These are phyloP conservation scores for Claviceps sp. DNA, from an alignment of 2,329 filamentous ascomycete species.

Conservation along the genomic window DNA sequence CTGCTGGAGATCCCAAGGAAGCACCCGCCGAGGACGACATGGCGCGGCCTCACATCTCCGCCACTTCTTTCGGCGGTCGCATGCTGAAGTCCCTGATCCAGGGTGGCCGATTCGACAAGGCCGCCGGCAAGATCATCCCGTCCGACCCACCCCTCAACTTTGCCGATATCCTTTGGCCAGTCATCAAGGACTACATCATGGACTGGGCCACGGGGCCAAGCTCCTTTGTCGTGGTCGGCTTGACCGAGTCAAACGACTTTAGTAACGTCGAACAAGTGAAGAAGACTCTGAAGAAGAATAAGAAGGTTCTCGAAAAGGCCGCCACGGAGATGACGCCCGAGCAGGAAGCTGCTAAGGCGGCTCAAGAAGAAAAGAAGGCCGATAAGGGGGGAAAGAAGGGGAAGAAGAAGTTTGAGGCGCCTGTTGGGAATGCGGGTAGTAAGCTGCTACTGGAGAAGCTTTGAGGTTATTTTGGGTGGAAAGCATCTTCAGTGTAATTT, in stretches of 20 bases:
- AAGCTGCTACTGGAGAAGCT: conserved; percentile 48
- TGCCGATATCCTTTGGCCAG: conserved; percentile 64
- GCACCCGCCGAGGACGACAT: conserved; percentile 27
- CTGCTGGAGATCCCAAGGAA: conserved; percentile 40
- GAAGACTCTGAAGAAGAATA: conserved; percentile 58
- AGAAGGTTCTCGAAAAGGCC: conserved; percentile 55
- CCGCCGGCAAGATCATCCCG: conserved; percentile 54
- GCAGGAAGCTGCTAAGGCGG: conserved; percentile 38
- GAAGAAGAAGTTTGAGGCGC: conserved; percentile 29
- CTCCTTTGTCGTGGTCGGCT: conserved; percentile 71
- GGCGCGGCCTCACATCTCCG: conserved; percentile 41
- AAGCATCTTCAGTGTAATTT: neutral
- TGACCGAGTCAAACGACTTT: conserved; percentile 66
- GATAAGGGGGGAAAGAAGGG: conserved; percentile 29
- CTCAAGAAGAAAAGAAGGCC: conserved; percentile 29
- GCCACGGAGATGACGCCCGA: conserved; percentile 44
- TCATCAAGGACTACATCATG: conserved; percentile 62
- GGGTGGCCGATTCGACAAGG: conserved; percentile 73
- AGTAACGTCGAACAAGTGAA: conserved; percentile 51
- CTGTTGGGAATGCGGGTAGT: conserved; percentile 48
- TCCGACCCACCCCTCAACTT: conserved; percentile 70
- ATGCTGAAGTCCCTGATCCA: conserved; percentile 87
- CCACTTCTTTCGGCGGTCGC: conserved; percentile 53
- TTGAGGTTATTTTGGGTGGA: conserved; percentile 11
- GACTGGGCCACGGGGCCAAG: conserved; percentile 79